phyloP scores from a whole-genome alignment of 805 yeast genomes.

The Teunomyces cretensis region DNA sequence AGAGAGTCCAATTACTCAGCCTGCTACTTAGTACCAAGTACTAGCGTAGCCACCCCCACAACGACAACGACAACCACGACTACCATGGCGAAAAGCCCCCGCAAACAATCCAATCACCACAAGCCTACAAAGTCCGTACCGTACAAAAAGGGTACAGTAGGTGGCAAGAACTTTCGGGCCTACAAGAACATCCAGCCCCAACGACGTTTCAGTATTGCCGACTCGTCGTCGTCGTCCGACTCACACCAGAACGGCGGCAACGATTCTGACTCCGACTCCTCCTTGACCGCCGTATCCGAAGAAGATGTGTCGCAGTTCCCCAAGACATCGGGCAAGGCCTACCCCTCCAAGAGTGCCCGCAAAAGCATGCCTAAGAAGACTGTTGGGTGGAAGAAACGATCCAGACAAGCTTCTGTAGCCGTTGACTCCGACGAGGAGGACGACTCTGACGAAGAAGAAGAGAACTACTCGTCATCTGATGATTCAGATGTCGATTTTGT shows the following conservation, averaged over 20 bases:
- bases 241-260: conserved; percentile 9
- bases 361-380: conserved; percentile 26
- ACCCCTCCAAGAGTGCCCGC: conserved; percentile 18
- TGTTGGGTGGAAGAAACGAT: conserved; percentile 20
- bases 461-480: conserved; percentile 6
- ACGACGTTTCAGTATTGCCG: conserved; percentile 37
- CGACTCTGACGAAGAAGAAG: conserved; percentile 15
- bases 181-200: conserved; percentile 10
- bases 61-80: background rate
- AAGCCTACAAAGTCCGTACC: conserved; percentile 7
- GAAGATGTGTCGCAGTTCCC: conserved; percentile 15
- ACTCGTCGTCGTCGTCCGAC: conserved; percentile 33
- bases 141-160: conserved; percentile 6
- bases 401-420: conserved; percentile 4
- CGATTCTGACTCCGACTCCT: conserved; percentile 35
- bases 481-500: conserved; percentile 68
- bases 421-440: conserved; percentile 16
- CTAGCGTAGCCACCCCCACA: background rate
- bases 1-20: no score
- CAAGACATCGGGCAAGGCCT: conserved; percentile 6
- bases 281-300: conserved; percentile 40
- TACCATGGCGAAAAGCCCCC: conserved; percentile 35
- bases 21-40: no score
- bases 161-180: conserved; percentile 32
- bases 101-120: conserved; percentile 13